Evolutionary conservation across 768 basidiomycete species (phyloP).

Genomic region (Candolleomyces efflorescens): DNA sequence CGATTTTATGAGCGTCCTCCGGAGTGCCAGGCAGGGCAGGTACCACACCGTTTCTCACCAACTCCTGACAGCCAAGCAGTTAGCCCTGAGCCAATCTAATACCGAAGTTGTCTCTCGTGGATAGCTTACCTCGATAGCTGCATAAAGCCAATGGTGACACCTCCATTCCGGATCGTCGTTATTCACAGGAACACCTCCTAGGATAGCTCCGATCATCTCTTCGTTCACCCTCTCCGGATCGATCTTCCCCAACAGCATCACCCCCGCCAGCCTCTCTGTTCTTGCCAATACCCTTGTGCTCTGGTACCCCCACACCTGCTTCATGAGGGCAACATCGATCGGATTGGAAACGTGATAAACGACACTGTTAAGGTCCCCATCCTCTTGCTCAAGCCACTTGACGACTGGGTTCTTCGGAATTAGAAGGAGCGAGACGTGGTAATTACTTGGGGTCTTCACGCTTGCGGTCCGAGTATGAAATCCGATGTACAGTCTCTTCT

Average conservation of each 20-base stretch:
- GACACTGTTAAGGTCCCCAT: neutral
- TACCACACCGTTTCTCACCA: neutral
- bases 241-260: neutral
- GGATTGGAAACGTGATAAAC: neutral
- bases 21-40: neutral
- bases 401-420: neutral
- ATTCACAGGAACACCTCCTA: neutral
- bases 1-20: neutral
- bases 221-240: neutral
- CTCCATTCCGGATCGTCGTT: neutral
- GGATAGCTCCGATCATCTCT: neutral
- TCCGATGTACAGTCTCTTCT: too few species aligned
- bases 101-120: neutral
- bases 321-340: neutral
- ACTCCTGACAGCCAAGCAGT: neutral
- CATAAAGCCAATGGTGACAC: neutral
- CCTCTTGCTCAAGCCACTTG: neutral
- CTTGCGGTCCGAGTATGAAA: too few species aligned
- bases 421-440: neutral
- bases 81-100: neutral
- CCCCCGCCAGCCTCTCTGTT: neutral
- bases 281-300: neutral
- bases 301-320: neutral
- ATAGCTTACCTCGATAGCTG: neutral
- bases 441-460: neutral